Percentiles rank a stretch among this genome's conserved stretches.
Conservation (phyloP, 208 protist species). For the Herpetomonas samuelpessoai region DNA sequence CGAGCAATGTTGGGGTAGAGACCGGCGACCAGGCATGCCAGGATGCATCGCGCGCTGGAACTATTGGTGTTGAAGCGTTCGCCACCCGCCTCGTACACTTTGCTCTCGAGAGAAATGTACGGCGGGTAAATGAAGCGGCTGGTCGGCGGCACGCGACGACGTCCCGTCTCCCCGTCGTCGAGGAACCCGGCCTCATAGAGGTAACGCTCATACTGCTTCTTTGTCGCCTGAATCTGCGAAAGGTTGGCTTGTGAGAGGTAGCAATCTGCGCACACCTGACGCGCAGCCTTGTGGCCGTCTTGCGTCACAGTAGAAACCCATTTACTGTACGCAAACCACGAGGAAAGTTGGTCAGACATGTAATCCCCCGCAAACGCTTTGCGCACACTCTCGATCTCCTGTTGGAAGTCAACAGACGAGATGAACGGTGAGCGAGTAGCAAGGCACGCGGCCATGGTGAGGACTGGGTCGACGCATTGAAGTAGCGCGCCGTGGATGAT, state of each 20-base stretch:
- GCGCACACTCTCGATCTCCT: constrained; percentile 81
- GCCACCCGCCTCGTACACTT: constrained; percentile 83
- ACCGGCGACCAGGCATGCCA: constrained; percentile 91
- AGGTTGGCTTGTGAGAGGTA: constrained; percentile 83
- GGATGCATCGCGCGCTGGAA: constrained; percentile 77
- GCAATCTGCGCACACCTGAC: constrained; percentile 70
- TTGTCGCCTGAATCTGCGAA: constrained; percentile 86
- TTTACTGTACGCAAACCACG: constrained; percentile 86
- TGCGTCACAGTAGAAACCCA: constrained; percentile 57
- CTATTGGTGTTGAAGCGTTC: constrained; percentile 83
- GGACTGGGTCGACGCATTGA: constrained; percentile 94
- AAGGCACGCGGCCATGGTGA: constrained; percentile 95
- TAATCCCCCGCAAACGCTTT: constrained; percentile 62
- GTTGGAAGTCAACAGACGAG: constrained; percentile 84
- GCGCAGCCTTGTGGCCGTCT: constrained; percentile 42
- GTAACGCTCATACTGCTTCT: constrained; percentile 91
- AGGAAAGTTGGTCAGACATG: constrained; percentile 86
- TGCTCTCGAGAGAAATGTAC: constrained; percentile 65
- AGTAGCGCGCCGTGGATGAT: constrained; percentile 95
- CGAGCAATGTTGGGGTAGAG: constrained; percentile 94
- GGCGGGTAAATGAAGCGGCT: constrained; percentile 62
- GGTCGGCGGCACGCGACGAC: constrained; percentile 10
- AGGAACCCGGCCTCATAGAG: constrained; percentile 91
- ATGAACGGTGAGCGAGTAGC: constrained; percentile 89
- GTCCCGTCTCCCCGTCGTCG: constrained; percentile 22